A percentile compares a stretch with the other conserved stretches of the same genome.
Evolutionary conservation across 2,329 filamentous ascomycete genomes (phyloP).

Genomic region (Triangularia setosa): DNA sequence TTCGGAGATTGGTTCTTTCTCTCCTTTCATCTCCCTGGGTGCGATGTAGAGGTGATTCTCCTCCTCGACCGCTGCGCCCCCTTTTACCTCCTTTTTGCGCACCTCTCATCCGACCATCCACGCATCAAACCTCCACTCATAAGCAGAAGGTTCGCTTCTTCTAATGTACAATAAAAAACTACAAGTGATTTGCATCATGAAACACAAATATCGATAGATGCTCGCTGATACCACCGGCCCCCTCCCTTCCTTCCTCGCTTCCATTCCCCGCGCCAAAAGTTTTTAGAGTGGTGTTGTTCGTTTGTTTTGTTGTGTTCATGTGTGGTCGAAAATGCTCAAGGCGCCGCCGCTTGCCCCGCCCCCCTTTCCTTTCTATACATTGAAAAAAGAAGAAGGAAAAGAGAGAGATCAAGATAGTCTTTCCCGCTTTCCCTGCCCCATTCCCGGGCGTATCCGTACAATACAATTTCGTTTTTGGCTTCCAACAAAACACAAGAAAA

Average conservation of each 20-base stretch:
- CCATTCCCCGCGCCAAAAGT: not conserved
- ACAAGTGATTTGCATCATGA: not conserved
- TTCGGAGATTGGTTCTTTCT: not conserved
- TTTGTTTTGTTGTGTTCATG: not conserved
- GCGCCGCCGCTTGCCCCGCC: constrained; percentile 1
- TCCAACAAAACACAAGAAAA: not conserved
- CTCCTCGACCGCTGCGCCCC: too few relatives aligned
- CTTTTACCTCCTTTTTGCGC: not conserved
- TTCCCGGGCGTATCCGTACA: not conserved
- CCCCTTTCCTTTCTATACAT: not conserved
- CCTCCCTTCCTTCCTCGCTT: not conserved
- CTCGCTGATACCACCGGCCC: not conserved
- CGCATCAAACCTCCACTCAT: not conserved
- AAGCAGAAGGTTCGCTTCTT: not conserved
- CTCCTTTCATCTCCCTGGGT: not conserved
- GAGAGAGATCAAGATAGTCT: too few relatives aligned
- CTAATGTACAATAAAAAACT: not conserved
- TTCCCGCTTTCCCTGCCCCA: not conserved
- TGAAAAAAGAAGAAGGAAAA: not conserved
- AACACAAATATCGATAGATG: not conserved
- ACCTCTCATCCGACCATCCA: not conserved
- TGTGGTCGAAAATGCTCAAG: constrained; percentile 3
- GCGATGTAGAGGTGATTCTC: too few relatives aligned
- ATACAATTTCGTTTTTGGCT: not conserved
- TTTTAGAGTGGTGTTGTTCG: not conserved